A percentile compares a stretch with the other conserved stretches of the same genome.
These are phyloP conservation scores for Penicillium fimorum DNA, from an alignment of 495 filamentous ascomycete species.

Conservation along the genomic window DNA sequence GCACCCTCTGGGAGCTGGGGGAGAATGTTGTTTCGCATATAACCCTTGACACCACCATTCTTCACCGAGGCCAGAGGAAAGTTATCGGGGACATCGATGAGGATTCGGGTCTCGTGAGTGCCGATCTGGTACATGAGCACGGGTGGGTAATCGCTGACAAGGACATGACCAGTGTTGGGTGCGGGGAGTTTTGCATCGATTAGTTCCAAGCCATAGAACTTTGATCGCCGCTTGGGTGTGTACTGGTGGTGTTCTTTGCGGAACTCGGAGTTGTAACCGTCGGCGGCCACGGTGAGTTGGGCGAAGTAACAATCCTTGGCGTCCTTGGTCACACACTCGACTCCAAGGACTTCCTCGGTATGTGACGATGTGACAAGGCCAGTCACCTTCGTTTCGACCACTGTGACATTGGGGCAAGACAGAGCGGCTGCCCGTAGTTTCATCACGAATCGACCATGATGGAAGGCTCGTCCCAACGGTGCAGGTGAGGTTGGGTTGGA, in stretches of 20 bases:
- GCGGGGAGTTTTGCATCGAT: conserved; percentile 77
- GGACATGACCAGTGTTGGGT: conserved; percentile 77
- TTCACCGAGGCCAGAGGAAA: conserved; percentile 65
- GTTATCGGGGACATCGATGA: conserved; percentile 86
- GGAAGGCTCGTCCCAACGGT: conserved; percentile 71
- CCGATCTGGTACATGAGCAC: conserved; percentile 97
- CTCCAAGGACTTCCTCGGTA: conserved; percentile 67
- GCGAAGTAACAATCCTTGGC: conserved; percentile 78
- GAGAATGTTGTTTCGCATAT: conserved; percentile 73
- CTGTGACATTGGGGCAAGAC: conserved; percentile 65
- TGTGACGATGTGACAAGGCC: conserved; percentile 58
- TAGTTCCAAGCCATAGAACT: conserved; percentile 91
- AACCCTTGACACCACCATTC: conserved; percentile 77
- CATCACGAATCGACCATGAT: conserved; percentile 81
- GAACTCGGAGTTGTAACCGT: conserved; percentile 93
- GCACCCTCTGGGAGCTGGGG: conserved; percentile 72
- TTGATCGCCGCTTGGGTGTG: conserved; percentile 67
- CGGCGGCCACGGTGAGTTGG: conserved; percentile 80
- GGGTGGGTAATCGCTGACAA: conserved; percentile 72
- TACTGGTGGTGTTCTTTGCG: conserved; percentile 73
- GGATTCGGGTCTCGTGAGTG: conserved; percentile 84
- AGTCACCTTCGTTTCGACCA: conserved; percentile 70
- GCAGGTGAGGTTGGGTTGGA: conserved; percentile 28
- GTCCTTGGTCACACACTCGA: conserved; percentile 61
- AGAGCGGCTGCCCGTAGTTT: conserved; percentile 68